Percentiles rank a stretch among this genome's conserved stretches.
Conservation (phyloP, 495 filamentous ascomycete species). For the Aspergillus sclerotiicarbonarius region DNA sequence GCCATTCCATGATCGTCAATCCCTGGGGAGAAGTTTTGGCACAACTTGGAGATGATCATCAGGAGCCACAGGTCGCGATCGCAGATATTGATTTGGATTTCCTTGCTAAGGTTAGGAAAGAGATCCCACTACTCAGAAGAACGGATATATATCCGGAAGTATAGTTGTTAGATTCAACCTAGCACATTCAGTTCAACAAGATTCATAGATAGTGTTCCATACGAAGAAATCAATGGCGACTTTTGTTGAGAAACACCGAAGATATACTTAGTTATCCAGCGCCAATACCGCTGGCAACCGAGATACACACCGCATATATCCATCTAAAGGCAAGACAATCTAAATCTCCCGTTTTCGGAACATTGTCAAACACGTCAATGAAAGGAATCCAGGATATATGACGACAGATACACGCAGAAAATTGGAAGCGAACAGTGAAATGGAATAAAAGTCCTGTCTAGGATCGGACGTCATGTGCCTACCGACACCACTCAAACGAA, state of each 20-base stretch:
- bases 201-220: neutral
- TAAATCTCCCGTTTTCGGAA: slow-evolving; percentile 22
- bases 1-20: slow-evolving; percentile 81
- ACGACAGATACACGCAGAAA: slow-evolving; percentile 37
- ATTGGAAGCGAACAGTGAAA: slow-evolving; percentile 26
- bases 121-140: slow-evolving; percentile 63
- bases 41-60: slow-evolving; percentile 52
- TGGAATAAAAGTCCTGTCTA: slow-evolving; percentile 44
- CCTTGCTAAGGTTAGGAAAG: slow-evolving; percentile 51
- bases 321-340: slow-evolving; percentile 12
- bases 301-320: neutral
- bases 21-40: slow-evolving; percentile 82
- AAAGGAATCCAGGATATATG: slow-evolving; percentile 30
- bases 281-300: neutral
- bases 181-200: neutral
- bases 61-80: slow-evolving; percentile 51
- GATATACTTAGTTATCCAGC: neutral
- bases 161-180: slow-evolving; percentile 21
- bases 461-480: slow-evolving; percentile 35
- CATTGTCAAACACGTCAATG: slow-evolving; percentile 28
- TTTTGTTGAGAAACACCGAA: neutral
- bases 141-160: slow-evolving; percentile 64
- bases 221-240: too few relatives aligned
- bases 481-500: slow-evolving; percentile 33
- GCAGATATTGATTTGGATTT: slow-evolving; percentile 51